Base-by-base conservation (phyloP, 2,329 filamentous ascomycete species). In the Neofusicoccum laricinum region DNA sequence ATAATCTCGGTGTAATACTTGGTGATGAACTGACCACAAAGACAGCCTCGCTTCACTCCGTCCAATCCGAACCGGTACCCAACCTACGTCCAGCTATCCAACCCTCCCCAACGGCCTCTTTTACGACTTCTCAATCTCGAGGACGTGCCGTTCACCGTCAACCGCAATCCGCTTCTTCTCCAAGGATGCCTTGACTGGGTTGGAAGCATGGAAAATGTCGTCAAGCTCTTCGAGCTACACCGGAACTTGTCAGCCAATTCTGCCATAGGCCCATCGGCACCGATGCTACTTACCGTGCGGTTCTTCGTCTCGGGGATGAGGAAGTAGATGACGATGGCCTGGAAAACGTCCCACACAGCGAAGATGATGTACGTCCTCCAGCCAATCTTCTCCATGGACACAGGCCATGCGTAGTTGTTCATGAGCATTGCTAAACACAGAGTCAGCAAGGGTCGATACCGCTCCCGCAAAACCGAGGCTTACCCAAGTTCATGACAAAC, bases 371-470 rank as follows among this genome's bases (percentile, higher is more conserved):
- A 78, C 68, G 76, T 77, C 69, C 76, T 77, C 76, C 76, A 78
- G 2, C 75, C 73, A 6, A 73, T 75, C 7, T 70, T 68, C 3
- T 72, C 67, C 66, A 78, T 76, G 1, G 75, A 76, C 61, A 78
- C 77, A 4, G 78, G 78, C 61, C 67, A 74, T 4, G 71, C 72
- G 40, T 72, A 73, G 58, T 73, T 71, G 66, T 73, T 74, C 48
- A 74, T 50, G 50, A 74, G 62, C 63, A 67, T 69, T 32, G 67
- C 71, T 57, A n/a, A 17, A 12, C 17, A 73, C 67, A 19, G 63
- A 75, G 0, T 81, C 82, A 85, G 71, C 66, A 84, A 84, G 2
- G 67, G 66, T 55, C 68, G 72, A 64, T 78, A 76, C 14, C 15
- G 2, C 67, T 53, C 6, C 62, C 45, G 69, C 73, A 1, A 12